Evolutionary conservation across 495 filamentous ascomycete genomes (phyloP).

Genomic region (Daldinia bambusicola): DNA sequence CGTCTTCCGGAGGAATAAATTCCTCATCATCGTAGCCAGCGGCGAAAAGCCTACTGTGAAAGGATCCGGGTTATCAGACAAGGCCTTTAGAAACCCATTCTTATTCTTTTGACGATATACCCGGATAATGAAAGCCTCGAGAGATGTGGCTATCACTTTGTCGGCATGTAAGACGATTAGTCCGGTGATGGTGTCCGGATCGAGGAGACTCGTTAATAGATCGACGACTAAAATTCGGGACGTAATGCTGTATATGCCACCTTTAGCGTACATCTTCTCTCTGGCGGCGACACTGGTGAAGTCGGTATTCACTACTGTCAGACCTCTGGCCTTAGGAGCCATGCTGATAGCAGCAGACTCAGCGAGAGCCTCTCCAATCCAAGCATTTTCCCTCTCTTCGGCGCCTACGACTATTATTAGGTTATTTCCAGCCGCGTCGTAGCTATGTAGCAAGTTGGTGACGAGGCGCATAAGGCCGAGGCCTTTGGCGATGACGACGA

Average conservation of each 20-base stretch:
- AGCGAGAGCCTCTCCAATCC: slow-evolving; percentile 91
- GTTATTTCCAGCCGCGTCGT: slow-evolving; percentile 95
- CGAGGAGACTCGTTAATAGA: slow-evolving; percentile 82
- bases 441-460: slow-evolving; percentile 93
- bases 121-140: slow-evolving; percentile 94
- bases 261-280: slow-evolving; percentile 88
- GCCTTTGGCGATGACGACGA: slow-evolving; percentile 89
- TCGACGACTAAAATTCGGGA: slow-evolving; percentile 95
- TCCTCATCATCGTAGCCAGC: slow-evolving; percentile 88
- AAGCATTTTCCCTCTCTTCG: slow-evolving; percentile 91
- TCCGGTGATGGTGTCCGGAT: slow-evolving; percentile 87
- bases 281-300: slow-evolving; percentile 84
- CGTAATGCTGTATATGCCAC: slow-evolving; percentile 95
- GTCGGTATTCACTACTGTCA: slow-evolving; percentile 95
- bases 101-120: slow-evolving; percentile 96
- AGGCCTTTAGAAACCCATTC: slow-evolving; percentile 91
- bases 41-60: slow-evolving; percentile 92
- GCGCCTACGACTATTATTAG: slow-evolving; percentile 90
- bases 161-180: slow-evolving; percentile 91
- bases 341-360: slow-evolving; percentile 90
- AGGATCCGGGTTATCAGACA: slow-evolving; percentile 93
- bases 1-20: slow-evolving; percentile 87
- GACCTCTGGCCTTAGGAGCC: slow-evolving; percentile 77
- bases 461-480: slow-evolving; percentile 89
- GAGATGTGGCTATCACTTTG: slow-evolving; percentile 83